These are phyloP conservation scores for Corchorus olitorius DNA, from an alignment of 345 rosid species.

Conservation along the genomic window DNA sequence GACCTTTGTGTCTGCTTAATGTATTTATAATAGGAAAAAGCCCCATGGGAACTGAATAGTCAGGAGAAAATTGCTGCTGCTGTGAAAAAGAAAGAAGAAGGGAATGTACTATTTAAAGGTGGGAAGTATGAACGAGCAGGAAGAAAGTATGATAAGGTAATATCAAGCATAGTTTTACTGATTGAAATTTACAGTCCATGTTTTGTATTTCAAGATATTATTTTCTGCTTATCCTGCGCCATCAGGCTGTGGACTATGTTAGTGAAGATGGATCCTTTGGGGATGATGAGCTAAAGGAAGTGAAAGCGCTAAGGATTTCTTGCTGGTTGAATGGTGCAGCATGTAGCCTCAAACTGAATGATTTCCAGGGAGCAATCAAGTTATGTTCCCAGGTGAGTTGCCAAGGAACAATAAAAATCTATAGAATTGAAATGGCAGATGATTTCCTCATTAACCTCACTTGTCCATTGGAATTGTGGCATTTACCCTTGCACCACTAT, in stretches of 20 bases:
- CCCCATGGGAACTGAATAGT: constrained; percentile 49
- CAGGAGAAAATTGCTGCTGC: constrained; percentile 54
- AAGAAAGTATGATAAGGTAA: constrained; percentile 62
- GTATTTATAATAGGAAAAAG: constrained; percentile 39
- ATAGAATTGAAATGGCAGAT: not conserved
- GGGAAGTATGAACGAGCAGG: constrained; percentile 56
- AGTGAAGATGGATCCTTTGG: constrained; percentile 46
- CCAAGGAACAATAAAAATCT: not conserved
- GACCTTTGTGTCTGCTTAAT: constrained; percentile 10
- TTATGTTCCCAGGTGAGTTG: constrained; percentile 52
- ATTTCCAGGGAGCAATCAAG: constrained; percentile 47
- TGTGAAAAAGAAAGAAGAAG: constrained; percentile 56
- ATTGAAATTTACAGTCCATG: not conserved
- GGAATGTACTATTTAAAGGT: constrained; percentile 50
- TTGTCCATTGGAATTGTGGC: not conserved
- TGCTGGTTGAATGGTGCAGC: constrained; percentile 71
- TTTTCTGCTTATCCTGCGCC: not conserved
- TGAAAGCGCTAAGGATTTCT: constrained; percentile 46
- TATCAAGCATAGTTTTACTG: not conserved
- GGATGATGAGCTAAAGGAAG: constrained; percentile 46
- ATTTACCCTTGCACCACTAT: not conserved
- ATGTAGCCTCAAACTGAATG: constrained; percentile 53
- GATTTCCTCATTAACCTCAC: not conserved
- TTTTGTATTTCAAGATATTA: constrained; percentile 5
- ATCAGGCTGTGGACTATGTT: constrained; percentile 53